Evolutionary conservation across 1,139 yeast species (phyloP), one percentile per base, ranked within the genome.

Genomic region (Zygosaccharomyces sapae): DNA sequence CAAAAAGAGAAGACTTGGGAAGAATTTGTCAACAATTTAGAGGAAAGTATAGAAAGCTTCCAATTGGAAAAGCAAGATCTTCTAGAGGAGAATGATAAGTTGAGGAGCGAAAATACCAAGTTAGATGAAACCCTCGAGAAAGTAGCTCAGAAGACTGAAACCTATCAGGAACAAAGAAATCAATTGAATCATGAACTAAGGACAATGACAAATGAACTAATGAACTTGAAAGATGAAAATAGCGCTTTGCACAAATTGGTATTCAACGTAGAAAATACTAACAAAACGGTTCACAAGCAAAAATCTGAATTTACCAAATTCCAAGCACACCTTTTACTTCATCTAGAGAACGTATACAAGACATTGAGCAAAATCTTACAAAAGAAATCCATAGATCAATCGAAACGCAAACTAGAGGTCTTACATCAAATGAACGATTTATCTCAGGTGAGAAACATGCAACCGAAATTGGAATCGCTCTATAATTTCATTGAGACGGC

Each of bases 401-500:
- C 86, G 1, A 72, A 72, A 12, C 69, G 69, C 27, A 80, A 80
- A 53, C 66, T 80, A 24, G 73, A 73, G 5, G 70, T 69, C 43
- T 61, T 81, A 43, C 66, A 68, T n/a, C 59, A 63, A 35, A 48
- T 63, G 30, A 55, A 58, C 5, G 56, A 58, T 19, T 44, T 65
- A 3, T 49, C 58, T 4, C 48, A 73, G 43, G 56, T 71, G 37
- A 65, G 61, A 12, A 56, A 63, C 34, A 64, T 74, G 8, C 69
- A 71, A 47, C 75, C 77, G 10, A 69, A 74, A 18, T 79, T 79
- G 44, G 76, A 75, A 43, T 73, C 83, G 0, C 68, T 82, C 1
- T 75, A 79, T 54, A 76, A 75, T 19, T 83, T 80, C 57, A 78
- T 79, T 54, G 75, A 77, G 12, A 68, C 81, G 44, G 88, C 86